Conservation (phyloP, 2,329 filamentous ascomycete species). For the Fonsecaea erecta region DNA sequence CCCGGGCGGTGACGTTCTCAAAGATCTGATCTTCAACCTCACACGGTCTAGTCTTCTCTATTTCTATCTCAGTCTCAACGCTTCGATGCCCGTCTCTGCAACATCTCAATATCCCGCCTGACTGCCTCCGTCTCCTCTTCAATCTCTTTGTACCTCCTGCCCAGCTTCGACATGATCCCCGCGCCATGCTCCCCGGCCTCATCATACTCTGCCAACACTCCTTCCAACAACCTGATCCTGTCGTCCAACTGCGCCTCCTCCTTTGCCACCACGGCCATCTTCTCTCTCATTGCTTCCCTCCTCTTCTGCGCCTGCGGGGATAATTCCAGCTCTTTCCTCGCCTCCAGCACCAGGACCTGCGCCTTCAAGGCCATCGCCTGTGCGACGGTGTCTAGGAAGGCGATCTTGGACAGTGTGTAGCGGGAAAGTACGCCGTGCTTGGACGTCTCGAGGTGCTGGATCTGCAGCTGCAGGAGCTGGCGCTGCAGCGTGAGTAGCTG, state of each 20-base stretch:
- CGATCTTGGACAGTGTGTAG: slow-evolving; percentile 19
- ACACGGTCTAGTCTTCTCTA: neutral
- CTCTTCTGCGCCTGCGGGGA: slow-evolving; percentile 44
- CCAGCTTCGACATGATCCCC: slow-evolving; percentile 44
- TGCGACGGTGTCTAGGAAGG: slow-evolving; percentile 31
- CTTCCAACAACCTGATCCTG: slow-evolving; percentile 39
- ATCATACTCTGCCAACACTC: slow-evolving; percentile 46
- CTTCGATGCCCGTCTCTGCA: slow-evolving; percentile 24
- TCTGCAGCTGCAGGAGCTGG: slow-evolving; percentile 12
- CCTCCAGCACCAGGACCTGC: slow-evolving; percentile 34
- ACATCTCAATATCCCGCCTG: slow-evolving; percentile 43
- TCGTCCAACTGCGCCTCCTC: slow-evolving; percentile 47
- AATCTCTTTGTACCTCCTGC: slow-evolving; percentile 46
- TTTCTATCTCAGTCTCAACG: neutral
- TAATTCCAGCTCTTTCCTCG: slow-evolving; percentile 45
- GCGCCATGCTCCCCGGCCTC: slow-evolving; percentile 38
- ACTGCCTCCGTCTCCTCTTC: slow-evolving; percentile 46
- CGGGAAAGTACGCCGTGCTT: slow-evolving; percentile 35
- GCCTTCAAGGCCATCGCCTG: slow-evolving; percentile 34
- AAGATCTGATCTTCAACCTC: neutral
- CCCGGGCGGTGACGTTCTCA: too few species aligned
- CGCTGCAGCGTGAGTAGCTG: slow-evolving; percentile 21
- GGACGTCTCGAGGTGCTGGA: slow-evolving; percentile 31
- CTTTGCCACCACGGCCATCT: slow-evolving; percentile 40
- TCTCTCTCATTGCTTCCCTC: slow-evolving; percentile 44